These are phyloP conservation scores for Dictyostelium citrinum DNA, from an alignment of 78 protist genomes.

Conservation along the genomic window DNA sequence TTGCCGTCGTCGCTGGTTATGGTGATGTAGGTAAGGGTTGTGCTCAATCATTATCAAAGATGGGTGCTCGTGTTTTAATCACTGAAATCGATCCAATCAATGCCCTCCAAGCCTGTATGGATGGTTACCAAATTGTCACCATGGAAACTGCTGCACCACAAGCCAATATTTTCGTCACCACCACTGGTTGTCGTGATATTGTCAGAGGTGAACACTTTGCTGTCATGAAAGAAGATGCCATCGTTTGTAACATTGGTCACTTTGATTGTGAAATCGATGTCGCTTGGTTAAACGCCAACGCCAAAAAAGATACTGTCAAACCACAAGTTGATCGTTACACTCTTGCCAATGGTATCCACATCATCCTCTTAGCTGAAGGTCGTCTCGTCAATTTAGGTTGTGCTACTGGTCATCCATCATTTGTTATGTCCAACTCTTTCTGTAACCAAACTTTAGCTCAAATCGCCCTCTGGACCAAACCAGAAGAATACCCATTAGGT, in stretches of 20 bases:
- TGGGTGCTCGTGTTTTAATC: slow-evolving; percentile 96
- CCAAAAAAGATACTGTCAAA: slow-evolving; percentile 94
- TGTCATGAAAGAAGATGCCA: slow-evolving; percentile 98
- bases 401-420: slow-evolving; percentile 99
- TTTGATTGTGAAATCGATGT: slow-evolving; percentile 99
- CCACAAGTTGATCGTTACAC: slow-evolving; percentile 98
- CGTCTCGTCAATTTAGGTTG: slow-evolving; percentile 99
- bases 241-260: slow-evolving; percentile 99
- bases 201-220: slow-evolving; percentile 92
- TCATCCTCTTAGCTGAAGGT: slow-evolving; percentile 99
- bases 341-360: slow-evolving; percentile 90
- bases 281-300: slow-evolving; percentile 90
- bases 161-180: slow-evolving; percentile 97
- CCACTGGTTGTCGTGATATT: slow-evolving; percentile 98
- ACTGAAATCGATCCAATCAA: slow-evolving; percentile 99
- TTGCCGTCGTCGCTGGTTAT: slow-evolving; percentile 96
- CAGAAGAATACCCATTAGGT: slow-evolving; percentile 85
- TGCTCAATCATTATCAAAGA: slow-evolving; percentile 90
- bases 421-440: slow-evolving; percentile 99
- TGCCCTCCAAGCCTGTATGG: slow-evolving; percentile 99
- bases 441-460: slow-evolving; percentile 99
- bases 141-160: slow-evolving; percentile 91
- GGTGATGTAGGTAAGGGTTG: slow-evolving; percentile 99
- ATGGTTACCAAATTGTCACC: slow-evolving; percentile 95
- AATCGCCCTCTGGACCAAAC: slow-evolving; percentile 94